Base-by-base conservation (phyloP, 495 filamentous ascomycete species). In the Penicilliopsis zonata region DNA sequence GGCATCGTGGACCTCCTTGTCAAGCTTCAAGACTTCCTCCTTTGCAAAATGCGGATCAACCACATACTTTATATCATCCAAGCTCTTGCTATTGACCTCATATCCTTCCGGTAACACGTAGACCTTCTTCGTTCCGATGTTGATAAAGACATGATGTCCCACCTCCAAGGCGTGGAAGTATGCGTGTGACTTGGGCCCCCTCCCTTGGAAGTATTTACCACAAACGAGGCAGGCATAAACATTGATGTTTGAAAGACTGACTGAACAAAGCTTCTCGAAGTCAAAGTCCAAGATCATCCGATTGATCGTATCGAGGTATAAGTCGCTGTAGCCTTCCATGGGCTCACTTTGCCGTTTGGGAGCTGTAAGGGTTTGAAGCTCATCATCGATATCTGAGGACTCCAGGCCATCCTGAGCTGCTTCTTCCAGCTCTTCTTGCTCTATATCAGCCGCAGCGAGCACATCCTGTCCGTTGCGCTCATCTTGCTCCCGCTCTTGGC, bases 51-150 rank as follows among this genome's bases (percentile, higher is more conserved):
- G 69, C n/a, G 90, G 90, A 59, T 96, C 88, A 4, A 92, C 88
- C 21, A 94, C 86, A 52, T 92, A 94, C 56, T 96, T 96, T 59
- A 99, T 94, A 60, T 99, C 90, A 41, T 96, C 92, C 42, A 99
- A 70, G 20, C 84, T 92, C 60, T 92, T 88, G 59, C 79, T 94
- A 53, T 78, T 77, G 28, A 96, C 90, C 52, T 99, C 90, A 49
- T 99, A 99, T 18, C 92, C 88, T 52, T 99, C 90, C 2, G 90
- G 90, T 30, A 99, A 61, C 17, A 96, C 88, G 50, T 92, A 99
- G 10, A 95, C 86, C 53, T 81, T 90, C 55, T 94, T 86, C 13
- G 81, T 87, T 40, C 82, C 70, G 74, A 96, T 92, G 52, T 96
- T 99, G 66, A 99, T 82, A 56, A 82, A 96, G 28, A 95, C 88